Conservation (phyloP, 768 basidiomycete species). For the Rhizopogon rudus region DNA sequence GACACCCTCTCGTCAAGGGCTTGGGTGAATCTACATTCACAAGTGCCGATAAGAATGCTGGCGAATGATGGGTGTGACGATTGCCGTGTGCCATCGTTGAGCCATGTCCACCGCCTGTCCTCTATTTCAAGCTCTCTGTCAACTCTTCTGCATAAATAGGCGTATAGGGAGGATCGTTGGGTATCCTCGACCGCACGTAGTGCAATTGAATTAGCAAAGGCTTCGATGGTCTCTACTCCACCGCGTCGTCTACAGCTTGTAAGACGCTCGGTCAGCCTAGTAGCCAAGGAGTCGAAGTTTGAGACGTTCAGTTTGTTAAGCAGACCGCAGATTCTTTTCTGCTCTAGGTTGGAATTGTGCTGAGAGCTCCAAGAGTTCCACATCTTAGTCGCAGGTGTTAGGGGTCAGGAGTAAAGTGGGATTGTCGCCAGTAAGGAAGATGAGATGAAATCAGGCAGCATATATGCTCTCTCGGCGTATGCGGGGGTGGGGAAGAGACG, state of each 20-base stretch:
- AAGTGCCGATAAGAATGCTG: conserved; percentile 9
- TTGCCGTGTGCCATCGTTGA: conserved; percentile 8
- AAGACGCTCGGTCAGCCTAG: conserved; percentile 45
- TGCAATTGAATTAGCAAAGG: conserved; percentile 47
- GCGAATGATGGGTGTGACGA: conserved; percentile 10
- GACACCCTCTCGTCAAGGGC: conserved; percentile 8
- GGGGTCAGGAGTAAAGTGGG: background rate
- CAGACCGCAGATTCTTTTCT: conserved; percentile 48
- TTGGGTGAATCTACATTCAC: conserved; percentile 3
- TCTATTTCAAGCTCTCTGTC: conserved; percentile 37
- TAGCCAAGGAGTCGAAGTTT: conserved; percentile 45
- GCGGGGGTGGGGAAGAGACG: background rate
- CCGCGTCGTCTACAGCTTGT: conserved; percentile 42
- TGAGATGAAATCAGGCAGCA: background rate
- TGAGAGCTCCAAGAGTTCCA: conserved; percentile 22
- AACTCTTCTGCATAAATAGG: conserved; percentile 43
- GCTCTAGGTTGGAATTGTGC: conserved; percentile 33
- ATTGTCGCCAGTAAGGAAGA: background rate
- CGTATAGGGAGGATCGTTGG: conserved; percentile 47
- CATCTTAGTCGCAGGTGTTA: background rate
- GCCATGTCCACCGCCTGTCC: conserved; percentile 18
- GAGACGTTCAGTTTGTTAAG: conserved; percentile 55
- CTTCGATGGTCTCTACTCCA: conserved; percentile 42
- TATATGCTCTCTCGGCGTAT: background rate
- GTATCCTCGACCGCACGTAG: conserved; percentile 52